Percentiles rank a stretch among this genome's conserved stretches.
phyloP scores from a whole-genome alignment of 495 filamentous ascomycete species.

The Penicillium angulare region DNA sequence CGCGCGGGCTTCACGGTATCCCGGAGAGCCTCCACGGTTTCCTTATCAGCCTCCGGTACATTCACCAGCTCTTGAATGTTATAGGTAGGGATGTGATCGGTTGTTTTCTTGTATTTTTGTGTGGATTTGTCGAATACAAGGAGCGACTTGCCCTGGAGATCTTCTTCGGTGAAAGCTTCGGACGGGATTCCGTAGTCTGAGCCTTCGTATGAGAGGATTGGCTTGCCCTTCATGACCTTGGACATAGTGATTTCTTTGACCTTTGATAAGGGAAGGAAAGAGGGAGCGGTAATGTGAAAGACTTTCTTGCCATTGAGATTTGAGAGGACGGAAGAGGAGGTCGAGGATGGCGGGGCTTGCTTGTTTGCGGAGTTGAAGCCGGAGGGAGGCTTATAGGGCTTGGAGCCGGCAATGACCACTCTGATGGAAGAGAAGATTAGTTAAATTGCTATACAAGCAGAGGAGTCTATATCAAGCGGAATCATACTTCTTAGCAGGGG shows the following conservation, averaged over 20 bases:
- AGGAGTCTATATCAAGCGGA: background rate
- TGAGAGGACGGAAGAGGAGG: slow-evolving; percentile 35
- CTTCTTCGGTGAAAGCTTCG: slow-evolving; percentile 36
- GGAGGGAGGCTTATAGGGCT: slow-evolving; percentile 39
- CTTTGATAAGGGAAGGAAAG: slow-evolving; percentile 42
- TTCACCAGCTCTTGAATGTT: slow-evolving; percentile 46
- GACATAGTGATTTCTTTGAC: slow-evolving; percentile 43
- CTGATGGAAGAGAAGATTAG: slow-evolving; percentile 8
- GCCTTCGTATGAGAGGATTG: slow-evolving; percentile 39
- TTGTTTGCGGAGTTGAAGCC: slow-evolving; percentile 43
- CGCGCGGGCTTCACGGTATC: slow-evolving; percentile 41
- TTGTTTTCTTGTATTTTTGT: slow-evolving; percentile 33
- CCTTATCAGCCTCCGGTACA: slow-evolving; percentile 23
- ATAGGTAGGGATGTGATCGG: slow-evolving; percentile 37
- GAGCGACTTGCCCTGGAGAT: slow-evolving; percentile 31
- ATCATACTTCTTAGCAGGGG: slow-evolving; percentile 25
- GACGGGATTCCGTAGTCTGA: slow-evolving; percentile 46
- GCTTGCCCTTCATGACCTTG: slow-evolving; percentile 41
- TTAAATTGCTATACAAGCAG: background rate
- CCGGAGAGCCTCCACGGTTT: slow-evolving; percentile 35
- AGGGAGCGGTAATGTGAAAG: slow-evolving; percentile 43
- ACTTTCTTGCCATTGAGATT: slow-evolving; percentile 45
- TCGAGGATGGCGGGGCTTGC: slow-evolving; percentile 33
- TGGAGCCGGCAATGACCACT: slow-evolving; percentile 21
- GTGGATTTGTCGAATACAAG: slow-evolving; percentile 36